Evolutionary conservation across 768 basidiomycete genomes (phyloP).

Genomic region (Rhizopogon sp.): DNA sequence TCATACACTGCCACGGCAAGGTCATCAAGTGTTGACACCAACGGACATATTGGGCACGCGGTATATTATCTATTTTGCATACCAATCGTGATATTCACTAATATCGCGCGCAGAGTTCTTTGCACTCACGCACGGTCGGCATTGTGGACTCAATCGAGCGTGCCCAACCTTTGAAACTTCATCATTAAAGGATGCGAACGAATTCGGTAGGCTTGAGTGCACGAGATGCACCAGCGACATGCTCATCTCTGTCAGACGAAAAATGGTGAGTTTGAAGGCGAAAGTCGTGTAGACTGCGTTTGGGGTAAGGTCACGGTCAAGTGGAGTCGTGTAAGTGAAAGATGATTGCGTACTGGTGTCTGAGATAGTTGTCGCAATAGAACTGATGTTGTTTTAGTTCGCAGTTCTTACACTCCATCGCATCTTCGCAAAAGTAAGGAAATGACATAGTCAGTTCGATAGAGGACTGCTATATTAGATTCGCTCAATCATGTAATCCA

Average conservation of each 20-base stretch:
- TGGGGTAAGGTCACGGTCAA: background rate
- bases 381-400: constrained; percentile 70
- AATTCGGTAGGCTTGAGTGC: constrained; percentile 43
- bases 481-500: no score
- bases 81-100: background rate
- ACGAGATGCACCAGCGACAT: constrained; percentile 46
- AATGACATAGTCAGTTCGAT: no score
- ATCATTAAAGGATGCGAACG: constrained; percentile 28
- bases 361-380: constrained; percentile 65
- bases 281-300: constrained; percentile 48
- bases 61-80: background rate
- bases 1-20: background rate
- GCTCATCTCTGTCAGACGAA: constrained; percentile 56
- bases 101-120: background rate
- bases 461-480: no score
- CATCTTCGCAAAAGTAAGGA: constrained; percentile 4
- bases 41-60: no score
- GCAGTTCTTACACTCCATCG: constrained; percentile 76
- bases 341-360: constrained; percentile 47
- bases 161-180: no score
- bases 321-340: background rate
- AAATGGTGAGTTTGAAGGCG: constrained; percentile 53
- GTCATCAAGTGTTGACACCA: no score
- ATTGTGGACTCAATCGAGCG: background rate
- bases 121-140: background rate